Percentiles rank a stretch among this genome's conserved stretches.
Conservation (phyloP, 352 stramenopile species). For the Pythium sp. region DNA sequence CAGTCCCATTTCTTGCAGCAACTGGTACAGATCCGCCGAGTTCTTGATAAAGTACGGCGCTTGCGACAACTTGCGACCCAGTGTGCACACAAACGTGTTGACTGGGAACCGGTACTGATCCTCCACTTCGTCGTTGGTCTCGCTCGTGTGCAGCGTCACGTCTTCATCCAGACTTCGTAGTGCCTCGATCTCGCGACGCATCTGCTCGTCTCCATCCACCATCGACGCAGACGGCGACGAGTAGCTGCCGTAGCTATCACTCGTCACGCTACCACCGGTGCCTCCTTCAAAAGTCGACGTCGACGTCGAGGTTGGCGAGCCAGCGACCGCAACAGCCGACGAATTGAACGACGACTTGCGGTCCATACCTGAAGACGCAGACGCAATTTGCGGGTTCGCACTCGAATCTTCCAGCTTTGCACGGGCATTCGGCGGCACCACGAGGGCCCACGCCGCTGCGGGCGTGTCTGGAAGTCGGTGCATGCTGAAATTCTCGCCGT, state of each 20-base stretch:
- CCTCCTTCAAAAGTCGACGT: slow-evolving; percentile 12
- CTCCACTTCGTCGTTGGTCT: slow-evolving; percentile 33
- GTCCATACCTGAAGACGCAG: slow-evolving; percentile 3
- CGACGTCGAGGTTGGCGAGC: slow-evolving; percentile 3
- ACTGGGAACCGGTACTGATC: slow-evolving; percentile 70
- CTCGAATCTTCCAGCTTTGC: slow-evolving; percentile 57
- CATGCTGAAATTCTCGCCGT: slow-evolving; percentile 75
- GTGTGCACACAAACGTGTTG: slow-evolving; percentile 83
- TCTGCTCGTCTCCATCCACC: slow-evolving; percentile 19
- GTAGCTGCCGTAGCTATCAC: slow-evolving; percentile 16
- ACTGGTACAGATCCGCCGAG: slow-evolving; percentile 78
- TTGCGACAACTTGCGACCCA: slow-evolving; percentile 79
- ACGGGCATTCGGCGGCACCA: slow-evolving; percentile 53
- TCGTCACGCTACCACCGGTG: slow-evolving; percentile 18
- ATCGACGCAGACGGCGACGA: slow-evolving; percentile 14
- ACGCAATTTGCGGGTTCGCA: slow-evolving; percentile 10
- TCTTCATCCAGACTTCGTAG: slow-evolving; percentile 24
- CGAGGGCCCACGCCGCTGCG: slow-evolving; percentile 75
- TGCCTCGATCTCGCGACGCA: slow-evolving; percentile 19
- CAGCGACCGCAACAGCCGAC: background rate
- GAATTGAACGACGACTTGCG: slow-evolving; percentile 13
- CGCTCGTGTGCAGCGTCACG: slow-evolving; percentile 22
- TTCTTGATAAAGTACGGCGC: slow-evolving; percentile 88
- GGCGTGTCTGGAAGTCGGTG: slow-evolving; percentile 70
- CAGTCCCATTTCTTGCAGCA: slow-evolving; percentile 83